Evolutionary conservation across 257 asterid species (phyloP), one percentile per base, ranked within the genome.

Genomic region (Handroanthus guayacan): DNA sequence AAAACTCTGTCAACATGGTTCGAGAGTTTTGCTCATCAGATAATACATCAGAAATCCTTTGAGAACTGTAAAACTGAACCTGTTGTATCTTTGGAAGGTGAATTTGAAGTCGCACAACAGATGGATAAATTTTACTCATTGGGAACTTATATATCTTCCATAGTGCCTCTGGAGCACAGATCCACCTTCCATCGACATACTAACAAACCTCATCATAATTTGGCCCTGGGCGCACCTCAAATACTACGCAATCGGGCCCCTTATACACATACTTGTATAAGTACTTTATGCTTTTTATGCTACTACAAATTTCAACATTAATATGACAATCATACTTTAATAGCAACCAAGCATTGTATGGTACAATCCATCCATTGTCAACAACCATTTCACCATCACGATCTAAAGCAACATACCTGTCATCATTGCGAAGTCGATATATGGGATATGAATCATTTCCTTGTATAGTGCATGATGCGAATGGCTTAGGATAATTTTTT

Each of bases 401-500:
- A 43, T 43, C 48, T 43, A 43, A 43, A 43, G 48, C 48, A 43
- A 43, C 48, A 43, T 43, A 43, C n/a, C n/a, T n/a, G n/a, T n/a
- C n/a, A n/a, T n/a, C n/a, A n/a, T n/a, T n/a, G n/a, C n/a, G 9
- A 10, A 13, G 34, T 18, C 4, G 62, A 56, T 56, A 56, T n/a
- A 56, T 56, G n/a, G 62, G 37, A 56, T 56, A 56, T 4, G 62
- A 56, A 18, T 56, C 62, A 18, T 56, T 56, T n/a, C 62, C 62
- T 56, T 56, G 31, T 11, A 3, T 56, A 16, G 25, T 56, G 10
- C 36, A 56, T 5, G n/a, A 9, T 7, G 36, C 37, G 17, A 56
- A 56, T 16, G n/a, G 62, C 34, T 56, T 56, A 18, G 62, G 62
- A 18, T n/a, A 56, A 9, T 13, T 34, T 56, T 56, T 25, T 25